These are phyloP conservation scores for Geosmithia morbida DNA, from an alignment of 2,329 filamentous ascomycete genomes.

Conservation along the genomic window DNA sequence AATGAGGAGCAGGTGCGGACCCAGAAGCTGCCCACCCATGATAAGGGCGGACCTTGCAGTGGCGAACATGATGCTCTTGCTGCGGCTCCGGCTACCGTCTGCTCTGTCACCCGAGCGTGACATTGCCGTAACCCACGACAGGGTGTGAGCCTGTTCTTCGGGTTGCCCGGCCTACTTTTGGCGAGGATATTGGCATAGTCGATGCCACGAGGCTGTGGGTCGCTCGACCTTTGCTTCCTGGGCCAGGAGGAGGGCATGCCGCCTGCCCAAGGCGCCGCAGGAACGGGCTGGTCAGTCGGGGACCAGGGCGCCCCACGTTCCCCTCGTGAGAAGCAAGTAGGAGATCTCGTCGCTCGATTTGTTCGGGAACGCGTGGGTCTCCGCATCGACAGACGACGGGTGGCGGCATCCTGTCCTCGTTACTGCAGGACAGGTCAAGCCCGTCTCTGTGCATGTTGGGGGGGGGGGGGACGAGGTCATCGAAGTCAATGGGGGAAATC, in stretches of 20 bases:
- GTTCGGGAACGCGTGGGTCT: background rate
- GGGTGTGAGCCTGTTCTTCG: constrained; percentile 22
- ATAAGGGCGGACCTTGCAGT: background rate
- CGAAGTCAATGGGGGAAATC: background rate
- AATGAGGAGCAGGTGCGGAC: constrained; percentile 8
- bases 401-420: background rate
- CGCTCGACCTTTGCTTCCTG: background rate
- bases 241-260: constrained; percentile 2
- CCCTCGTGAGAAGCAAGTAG: constrained; percentile 1
- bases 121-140: constrained; percentile 20
- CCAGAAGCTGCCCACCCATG: constrained; percentile 2
- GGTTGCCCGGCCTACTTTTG: no score
- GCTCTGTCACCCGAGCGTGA: constrained; percentile 8
- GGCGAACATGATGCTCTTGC: background rate
- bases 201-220: no score
- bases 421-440: background rate
- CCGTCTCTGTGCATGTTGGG: background rate
- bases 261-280: constrained; percentile 5
- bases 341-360: background rate
- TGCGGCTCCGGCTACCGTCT: background rate
- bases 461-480: background rate
- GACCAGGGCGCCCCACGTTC: constrained; percentile 8
- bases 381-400: background rate
- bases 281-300: constrained; percentile 10
- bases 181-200: background rate